These are phyloP conservation scores for Verticillium klebahnii DNA, from an alignment of 2,329 filamentous ascomycete species.

Conservation along the genomic window DNA sequence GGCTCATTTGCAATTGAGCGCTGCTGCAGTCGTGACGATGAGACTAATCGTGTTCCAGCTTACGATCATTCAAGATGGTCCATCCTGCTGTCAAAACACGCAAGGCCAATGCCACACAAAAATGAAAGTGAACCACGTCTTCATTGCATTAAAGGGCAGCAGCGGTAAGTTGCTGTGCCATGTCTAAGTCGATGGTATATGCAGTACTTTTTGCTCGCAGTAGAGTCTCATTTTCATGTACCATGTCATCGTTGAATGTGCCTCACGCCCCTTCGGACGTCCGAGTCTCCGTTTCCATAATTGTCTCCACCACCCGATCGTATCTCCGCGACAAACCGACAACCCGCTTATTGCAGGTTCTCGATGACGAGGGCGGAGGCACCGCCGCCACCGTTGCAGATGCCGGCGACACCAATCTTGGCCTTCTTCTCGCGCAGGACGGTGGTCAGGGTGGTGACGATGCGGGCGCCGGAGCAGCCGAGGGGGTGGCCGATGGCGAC, in stretches of 20 bases:
- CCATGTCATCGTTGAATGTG: conserved; percentile 3
- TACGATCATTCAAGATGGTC: no score
- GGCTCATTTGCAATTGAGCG: background rate
- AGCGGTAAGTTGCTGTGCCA: conserved; percentile 6
- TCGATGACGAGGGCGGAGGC: conserved; percentile 93
- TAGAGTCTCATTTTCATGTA: conserved; percentile 3
- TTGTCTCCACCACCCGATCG: background rate
- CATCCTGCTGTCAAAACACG: no score
- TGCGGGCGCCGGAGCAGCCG: conserved; percentile 88
- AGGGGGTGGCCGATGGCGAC: conserved; percentile 95
- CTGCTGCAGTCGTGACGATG: background rate
- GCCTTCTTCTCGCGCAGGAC: conserved; percentile 87
- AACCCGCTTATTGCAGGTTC: conserved; percentile 48
- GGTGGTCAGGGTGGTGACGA: conserved; percentile 83
- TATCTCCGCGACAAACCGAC: background rate
- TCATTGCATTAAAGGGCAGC: conserved; percentile 3
- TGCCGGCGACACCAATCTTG: conserved; percentile 90
- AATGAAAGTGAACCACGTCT: conserved; percentile 6
- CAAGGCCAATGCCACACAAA: background rate
- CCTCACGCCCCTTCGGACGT: background rate
- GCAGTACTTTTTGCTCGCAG: background rate
- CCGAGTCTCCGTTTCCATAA: background rate
- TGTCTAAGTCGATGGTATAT: conserved; percentile 11
- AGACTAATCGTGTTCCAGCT: no score
- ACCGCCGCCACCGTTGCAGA: conserved; percentile 97